Conservation (phyloP, 2,329 filamentous ascomycete genomes). For the Plectosphaerella sp. region DNA sequence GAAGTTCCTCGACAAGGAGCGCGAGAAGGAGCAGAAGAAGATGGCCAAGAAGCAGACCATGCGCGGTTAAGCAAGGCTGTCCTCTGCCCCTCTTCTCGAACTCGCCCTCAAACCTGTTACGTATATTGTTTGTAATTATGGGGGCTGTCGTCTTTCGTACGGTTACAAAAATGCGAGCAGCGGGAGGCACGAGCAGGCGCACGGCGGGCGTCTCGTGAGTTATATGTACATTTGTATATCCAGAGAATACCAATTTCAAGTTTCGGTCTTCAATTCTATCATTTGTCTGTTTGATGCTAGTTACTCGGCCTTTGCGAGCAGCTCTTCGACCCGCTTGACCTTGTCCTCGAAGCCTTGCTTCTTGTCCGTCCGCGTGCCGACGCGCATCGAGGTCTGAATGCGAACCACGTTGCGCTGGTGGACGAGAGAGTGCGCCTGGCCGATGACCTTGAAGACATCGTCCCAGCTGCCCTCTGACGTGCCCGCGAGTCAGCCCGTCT, state of each 20-base stretch:
- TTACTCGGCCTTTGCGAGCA: constrained; percentile 31
- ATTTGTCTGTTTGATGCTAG: not conserved
- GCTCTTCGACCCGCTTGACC: constrained; percentile 55
- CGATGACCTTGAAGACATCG: constrained; percentile 76
- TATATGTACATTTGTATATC: constrained; percentile 2
- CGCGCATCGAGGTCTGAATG: constrained; percentile 84
- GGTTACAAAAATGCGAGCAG: constrained; percentile 2
- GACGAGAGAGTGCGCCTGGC: constrained; percentile 77
- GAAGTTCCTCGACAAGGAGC: constrained; percentile 79
- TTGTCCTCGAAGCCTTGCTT: constrained; percentile 77
- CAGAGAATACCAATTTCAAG: constrained; percentile 4
- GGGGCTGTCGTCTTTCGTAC: not conserved
- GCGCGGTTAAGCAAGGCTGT: constrained; percentile 32
- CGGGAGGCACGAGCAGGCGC: not conserved
- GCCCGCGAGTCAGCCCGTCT: constrained; percentile 44
- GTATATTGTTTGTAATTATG: not conserved
- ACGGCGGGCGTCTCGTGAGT: not conserved
- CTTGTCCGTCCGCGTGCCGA: constrained; percentile 85
- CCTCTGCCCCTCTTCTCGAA: too few relatives aligned
- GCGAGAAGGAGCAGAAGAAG: constrained; percentile 64
- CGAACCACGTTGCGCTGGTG: constrained; percentile 73
- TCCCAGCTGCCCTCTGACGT: constrained; percentile 82
- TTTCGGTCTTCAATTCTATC: not conserved
- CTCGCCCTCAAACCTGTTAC: too few relatives aligned
- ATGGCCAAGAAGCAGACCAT: constrained; percentile 50